Conservation (phyloP, 495 filamentous ascomycete species). For the Trichoderma reesei region DNA sequence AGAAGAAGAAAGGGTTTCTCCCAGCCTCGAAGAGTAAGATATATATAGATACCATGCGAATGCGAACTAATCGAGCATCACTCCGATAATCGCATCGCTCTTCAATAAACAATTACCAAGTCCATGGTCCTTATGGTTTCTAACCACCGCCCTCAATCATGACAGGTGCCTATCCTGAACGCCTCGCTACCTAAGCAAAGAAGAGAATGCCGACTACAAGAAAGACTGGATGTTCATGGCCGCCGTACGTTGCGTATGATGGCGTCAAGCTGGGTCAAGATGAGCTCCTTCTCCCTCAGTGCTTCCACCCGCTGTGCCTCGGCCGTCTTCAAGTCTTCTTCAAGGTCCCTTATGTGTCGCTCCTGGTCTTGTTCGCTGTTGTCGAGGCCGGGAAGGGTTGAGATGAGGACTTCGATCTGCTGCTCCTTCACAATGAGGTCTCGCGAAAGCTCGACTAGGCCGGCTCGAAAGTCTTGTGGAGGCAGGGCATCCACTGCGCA, state of each 20-base stretch:
- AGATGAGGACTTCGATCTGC: conserved; percentile 85
- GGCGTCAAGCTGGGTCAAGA: conserved; percentile 57
- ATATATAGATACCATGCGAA: conserved; percentile 11
- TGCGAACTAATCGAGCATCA: neutral
- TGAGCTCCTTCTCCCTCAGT: conserved; percentile 57
- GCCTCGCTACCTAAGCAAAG: neutral
- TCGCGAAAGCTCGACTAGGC: conserved; percentile 70
- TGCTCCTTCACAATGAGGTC: conserved; percentile 87
- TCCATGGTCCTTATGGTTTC: neutral
- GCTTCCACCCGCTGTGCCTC: conserved; percentile 64
- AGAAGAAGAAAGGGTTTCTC: too few relatives aligned
- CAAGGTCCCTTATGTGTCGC: conserved; percentile 60
- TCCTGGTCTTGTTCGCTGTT: conserved; percentile 78
- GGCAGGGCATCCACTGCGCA: conserved; percentile 48
- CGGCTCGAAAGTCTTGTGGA: conserved; percentile 54
- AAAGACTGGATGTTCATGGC: conserved; percentile 22
- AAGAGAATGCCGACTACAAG: neutral
- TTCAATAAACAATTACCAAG: neutral
- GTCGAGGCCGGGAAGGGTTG: conserved; percentile 74
- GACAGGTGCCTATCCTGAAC: conserved; percentile 5
- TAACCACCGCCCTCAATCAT: neutral
- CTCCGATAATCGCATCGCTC: neutral
- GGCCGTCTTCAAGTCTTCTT: conserved; percentile 61
- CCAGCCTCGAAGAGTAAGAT: neutral
- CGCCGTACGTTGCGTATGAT: conserved; percentile 51